A percentile compares a stretch with the other conserved stretches of the same genome.
Evolutionary conservation across 2,329 filamentous ascomycete species (phyloP).

Genomic region (Botrytis cinerea): DNA sequence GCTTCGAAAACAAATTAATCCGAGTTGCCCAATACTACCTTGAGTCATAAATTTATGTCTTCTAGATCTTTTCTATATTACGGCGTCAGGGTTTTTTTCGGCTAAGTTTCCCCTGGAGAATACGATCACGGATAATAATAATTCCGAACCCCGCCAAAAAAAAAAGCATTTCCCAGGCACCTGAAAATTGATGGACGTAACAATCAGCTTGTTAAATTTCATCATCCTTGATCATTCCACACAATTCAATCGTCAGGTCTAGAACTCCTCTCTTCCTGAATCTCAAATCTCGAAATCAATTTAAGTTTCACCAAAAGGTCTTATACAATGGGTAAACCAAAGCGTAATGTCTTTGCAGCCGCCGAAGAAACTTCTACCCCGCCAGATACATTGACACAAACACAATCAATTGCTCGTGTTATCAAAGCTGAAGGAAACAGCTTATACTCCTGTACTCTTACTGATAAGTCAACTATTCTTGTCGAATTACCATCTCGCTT

Average conservation of each 20-base stretch:
- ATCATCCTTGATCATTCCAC: not conserved
- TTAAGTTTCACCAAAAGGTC: not conserved
- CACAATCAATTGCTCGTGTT: constrained; percentile 73
- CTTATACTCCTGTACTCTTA: constrained; percentile 76
- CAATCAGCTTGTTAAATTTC: not conserved
- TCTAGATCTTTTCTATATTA: not conserved
- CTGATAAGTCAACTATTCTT: constrained; percentile 65
- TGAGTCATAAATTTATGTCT: not conserved
- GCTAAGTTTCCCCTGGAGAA: constrained; percentile 7
- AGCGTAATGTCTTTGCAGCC: constrained; percentile 75
- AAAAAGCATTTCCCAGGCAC: not conserved
- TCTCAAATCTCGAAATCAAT: not conserved
- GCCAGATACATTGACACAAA: constrained; percentile 58
- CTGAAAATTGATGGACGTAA: not conserved
- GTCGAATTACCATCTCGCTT: constrained; percentile 84
- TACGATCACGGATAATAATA: not conserved
- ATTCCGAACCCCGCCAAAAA: constrained; percentile 8
- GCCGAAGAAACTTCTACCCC: constrained; percentile 69
- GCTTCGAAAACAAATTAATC: not conserved
- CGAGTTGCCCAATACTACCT: not conserved
- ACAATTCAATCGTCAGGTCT: not conserved
- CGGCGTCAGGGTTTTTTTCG: not conserved
- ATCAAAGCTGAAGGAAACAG: constrained; percentile 85
- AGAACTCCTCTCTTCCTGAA: not conserved
- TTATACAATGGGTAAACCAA: constrained; percentile 66